Conservation (phyloP, 495 filamentous ascomycete species). For the Podospora pseudocomata region DNA sequence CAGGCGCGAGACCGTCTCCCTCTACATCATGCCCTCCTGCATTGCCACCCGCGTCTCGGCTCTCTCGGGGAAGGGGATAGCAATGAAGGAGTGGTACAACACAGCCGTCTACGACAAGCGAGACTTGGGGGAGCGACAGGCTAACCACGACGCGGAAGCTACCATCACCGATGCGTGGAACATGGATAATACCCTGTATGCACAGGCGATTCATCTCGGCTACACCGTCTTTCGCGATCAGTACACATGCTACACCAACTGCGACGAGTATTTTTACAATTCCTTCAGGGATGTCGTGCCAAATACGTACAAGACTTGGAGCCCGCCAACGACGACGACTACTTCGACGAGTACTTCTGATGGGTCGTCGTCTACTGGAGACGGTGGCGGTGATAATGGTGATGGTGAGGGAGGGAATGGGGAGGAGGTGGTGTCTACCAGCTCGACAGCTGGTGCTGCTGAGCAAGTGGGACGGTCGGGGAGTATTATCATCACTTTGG, state of each 20-base stretch:
- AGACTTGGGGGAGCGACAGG: not conserved
- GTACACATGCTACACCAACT: not conserved
- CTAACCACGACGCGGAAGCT: not conserved
- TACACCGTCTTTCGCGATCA: not conserved
- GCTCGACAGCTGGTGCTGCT: not conserved
- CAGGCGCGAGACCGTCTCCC: not conserved
- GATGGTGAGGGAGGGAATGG: not conserved
- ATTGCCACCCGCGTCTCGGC: not conserved
- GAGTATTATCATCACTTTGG: not conserved
- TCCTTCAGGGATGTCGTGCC: not conserved
- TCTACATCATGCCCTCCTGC: constrained; percentile 2
- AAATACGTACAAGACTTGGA: not conserved
- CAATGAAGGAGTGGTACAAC: not conserved
- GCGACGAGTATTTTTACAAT: not conserved
- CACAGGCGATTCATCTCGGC: not conserved
- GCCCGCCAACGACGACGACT: not conserved
- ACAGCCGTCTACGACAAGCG: not conserved
- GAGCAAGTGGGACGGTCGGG: not conserved
- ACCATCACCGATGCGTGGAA: not conserved
- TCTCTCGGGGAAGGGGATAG: not conserved
- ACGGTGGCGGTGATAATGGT: not conserved
- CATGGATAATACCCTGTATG: not conserved
- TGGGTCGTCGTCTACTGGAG: not conserved
- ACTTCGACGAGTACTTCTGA: not conserved
- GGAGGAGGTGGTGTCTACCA: not conserved